Conservation (phyloP, 2,329 filamentous ascomycete species). For the Calonectria montana region DNA sequence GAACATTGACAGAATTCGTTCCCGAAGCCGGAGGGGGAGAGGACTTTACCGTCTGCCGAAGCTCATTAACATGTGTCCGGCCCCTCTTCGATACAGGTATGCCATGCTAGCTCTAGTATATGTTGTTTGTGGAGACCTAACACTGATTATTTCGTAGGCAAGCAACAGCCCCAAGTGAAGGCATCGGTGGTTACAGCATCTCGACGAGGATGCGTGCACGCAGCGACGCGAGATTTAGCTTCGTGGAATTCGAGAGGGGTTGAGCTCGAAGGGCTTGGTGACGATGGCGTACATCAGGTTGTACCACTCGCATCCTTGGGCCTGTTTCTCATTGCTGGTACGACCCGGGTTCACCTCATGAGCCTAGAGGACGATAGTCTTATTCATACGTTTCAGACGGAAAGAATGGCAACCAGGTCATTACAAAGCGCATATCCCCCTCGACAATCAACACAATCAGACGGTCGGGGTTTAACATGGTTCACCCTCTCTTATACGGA, state of each 20-base stretch:
- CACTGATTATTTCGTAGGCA: slow-evolving; percentile 13
- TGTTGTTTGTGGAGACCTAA: neutral
- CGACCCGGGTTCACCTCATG: slow-evolving; percentile 68
- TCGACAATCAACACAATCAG: slow-evolving; percentile 58
- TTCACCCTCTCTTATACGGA: slow-evolving; percentile 75
- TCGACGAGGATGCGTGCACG: slow-evolving; percentile 61
- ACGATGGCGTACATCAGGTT: slow-evolving; percentile 63
- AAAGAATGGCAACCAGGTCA: slow-evolving; percentile 67
- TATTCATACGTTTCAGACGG: slow-evolving; percentile 71
- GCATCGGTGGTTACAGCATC: slow-evolving; percentile 58
- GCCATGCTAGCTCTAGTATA: slow-evolving; percentile 22
- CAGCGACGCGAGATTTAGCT: slow-evolving; percentile 53
- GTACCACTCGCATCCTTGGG: slow-evolving; percentile 69
- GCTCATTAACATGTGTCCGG: slow-evolving; percentile 62
- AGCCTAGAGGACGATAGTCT: slow-evolving; percentile 57
- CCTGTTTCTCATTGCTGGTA: slow-evolving; percentile 70
- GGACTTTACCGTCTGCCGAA: slow-evolving; percentile 63
- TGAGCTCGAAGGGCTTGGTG: slow-evolving; percentile 54
- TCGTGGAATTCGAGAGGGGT: slow-evolving; percentile 65
- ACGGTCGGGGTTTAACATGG: slow-evolving; percentile 67
- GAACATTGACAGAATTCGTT: slow-evolving; percentile 69
- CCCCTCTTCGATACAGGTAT: slow-evolving; percentile 59
- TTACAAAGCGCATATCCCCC: slow-evolving; percentile 69
- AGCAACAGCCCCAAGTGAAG: slow-evolving; percentile 19
- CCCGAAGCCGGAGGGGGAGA: slow-evolving; percentile 54